Conservation (phyloP, 192 early-diverging fungal genomes). For the Backusella circina region DNA sequence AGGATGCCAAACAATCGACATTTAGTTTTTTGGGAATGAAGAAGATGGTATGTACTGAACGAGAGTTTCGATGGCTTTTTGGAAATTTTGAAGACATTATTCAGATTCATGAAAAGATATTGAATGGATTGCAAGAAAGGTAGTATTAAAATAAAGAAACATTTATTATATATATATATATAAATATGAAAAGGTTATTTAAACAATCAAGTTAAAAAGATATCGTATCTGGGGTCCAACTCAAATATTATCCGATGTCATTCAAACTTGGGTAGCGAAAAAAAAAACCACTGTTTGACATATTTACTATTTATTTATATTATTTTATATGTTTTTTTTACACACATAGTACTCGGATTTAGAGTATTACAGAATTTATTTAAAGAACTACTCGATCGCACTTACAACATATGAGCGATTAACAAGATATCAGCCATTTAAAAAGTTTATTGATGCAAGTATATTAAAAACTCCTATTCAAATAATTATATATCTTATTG, state of each 20-base stretch:
- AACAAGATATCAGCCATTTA: constrained; percentile 17
- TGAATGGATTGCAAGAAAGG: constrained; percentile 17
- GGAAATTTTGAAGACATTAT: constrained; percentile 21
- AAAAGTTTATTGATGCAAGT: constrained; percentile 36
- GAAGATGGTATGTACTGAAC: constrained; percentile 28
- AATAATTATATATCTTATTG: not conserved
- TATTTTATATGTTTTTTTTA: not conserved
- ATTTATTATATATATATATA: not conserved
- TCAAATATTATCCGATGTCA: constrained; percentile 33
- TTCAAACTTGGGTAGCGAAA: constrained; percentile 16
- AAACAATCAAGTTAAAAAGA: constrained; percentile 9
- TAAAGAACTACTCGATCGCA: constrained; percentile 19
- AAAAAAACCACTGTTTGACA: not conserved
- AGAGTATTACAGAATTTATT: constrained; percentile 15
- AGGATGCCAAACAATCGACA: constrained; percentile 13
- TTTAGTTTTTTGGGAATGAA: constrained; percentile 22
- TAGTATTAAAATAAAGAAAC: not conserved
- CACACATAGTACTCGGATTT: constrained; percentile 14
- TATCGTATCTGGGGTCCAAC: constrained; percentile 33
- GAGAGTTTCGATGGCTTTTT: constrained; percentile 27
- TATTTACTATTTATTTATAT: not conserved
- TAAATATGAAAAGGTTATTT: constrained; percentile 5
- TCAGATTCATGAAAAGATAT: constrained; percentile 13
- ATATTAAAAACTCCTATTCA: constrained; percentile 8
- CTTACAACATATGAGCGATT: constrained; percentile 26